Conservation (phyloP, 257 asterid genomes). For the Solanum pimpinellifolium region DNA sequence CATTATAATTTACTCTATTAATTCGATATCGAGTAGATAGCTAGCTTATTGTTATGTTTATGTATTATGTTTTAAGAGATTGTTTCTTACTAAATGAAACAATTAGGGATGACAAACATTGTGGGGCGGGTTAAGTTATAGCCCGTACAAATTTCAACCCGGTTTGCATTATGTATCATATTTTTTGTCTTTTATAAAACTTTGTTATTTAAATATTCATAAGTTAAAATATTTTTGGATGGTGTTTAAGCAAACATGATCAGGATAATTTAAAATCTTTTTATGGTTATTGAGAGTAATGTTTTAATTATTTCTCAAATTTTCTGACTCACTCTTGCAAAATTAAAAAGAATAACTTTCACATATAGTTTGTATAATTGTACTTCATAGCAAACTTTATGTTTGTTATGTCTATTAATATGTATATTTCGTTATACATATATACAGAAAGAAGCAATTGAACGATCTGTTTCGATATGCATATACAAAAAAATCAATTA, state of each 20-base stretch:
- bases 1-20: neutral
- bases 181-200: neutral
- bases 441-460: too few species aligned
- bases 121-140: neutral
- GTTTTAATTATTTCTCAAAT: neutral
- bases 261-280: too few species aligned
- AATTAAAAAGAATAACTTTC: too few species aligned
- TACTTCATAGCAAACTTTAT: too few species aligned
- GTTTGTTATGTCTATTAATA: too few species aligned
- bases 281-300: neutral
- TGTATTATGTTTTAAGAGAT: neutral
- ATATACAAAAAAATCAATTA: too few species aligned
- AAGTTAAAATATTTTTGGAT: neutral
- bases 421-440: too few species aligned
- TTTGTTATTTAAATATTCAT: neutral
- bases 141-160: neutral
- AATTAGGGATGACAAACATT: neutral
- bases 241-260: neutral
- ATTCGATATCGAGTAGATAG: neutral
- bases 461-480: too few species aligned
- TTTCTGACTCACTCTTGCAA: neutral
- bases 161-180: neutral
- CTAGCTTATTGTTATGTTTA: neutral
- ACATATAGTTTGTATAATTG: too few species aligned
- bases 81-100: neutral